Evolutionary conservation across 768 basidiomycete genomes (phyloP).

Genomic region (Filobasidium floriforme): DNA sequence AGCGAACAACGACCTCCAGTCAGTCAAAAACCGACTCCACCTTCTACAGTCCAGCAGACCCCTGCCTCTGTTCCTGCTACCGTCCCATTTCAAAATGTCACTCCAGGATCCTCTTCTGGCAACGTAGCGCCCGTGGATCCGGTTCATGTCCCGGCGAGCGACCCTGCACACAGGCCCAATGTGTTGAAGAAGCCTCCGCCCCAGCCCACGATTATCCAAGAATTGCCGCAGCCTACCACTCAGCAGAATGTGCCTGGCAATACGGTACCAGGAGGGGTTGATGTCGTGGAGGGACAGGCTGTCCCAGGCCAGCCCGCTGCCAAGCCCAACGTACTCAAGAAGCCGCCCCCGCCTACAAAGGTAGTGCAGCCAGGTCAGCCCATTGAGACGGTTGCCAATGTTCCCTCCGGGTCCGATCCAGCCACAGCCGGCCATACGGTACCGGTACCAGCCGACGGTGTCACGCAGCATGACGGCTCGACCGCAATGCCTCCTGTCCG

Average conservation of each 20-base stretch:
- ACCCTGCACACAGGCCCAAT: conserved; percentile 3
- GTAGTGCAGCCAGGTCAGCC: too few relatives aligned
- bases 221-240: not conserved
- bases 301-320: too few relatives aligned
- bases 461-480: too few relatives aligned
- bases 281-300: too few relatives aligned
- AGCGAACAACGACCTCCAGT: not conserved
- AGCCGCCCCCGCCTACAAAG: too few relatives aligned
- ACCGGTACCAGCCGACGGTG: too few relatives aligned
- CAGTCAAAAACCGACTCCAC: not conserved
- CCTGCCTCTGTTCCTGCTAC: not conserved
- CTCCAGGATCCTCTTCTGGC: too few relatives aligned
- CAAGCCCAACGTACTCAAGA: too few relatives aligned
- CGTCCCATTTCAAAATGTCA: too few relatives aligned
- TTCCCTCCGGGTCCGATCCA: not conserved
- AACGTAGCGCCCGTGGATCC: not conserved
- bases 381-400: not conserved
- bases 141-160: conserved; percentile 1
- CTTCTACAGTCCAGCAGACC: not conserved
- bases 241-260: too few relatives aligned
- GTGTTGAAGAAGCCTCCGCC: conserved; percentile 14
- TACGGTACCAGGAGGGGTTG: too few relatives aligned
- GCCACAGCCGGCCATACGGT: not conserved
- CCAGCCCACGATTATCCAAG: not conserved
- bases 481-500: too few relatives aligned